Conservation (phyloP, 169 alveolate species). For the Plasmodium adleri region DNA sequence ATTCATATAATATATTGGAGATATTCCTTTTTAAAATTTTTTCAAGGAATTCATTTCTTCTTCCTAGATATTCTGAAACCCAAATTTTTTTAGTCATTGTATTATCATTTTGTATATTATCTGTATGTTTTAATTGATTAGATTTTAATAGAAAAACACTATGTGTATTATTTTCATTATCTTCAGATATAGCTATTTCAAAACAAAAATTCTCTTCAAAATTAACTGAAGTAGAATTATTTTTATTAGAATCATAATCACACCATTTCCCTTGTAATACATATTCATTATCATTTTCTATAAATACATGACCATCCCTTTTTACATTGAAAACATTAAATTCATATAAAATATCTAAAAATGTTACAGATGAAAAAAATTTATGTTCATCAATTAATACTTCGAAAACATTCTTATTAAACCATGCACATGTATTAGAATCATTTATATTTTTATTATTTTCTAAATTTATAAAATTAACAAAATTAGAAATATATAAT, state of each 20-base stretch:
- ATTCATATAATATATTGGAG: slow-evolving; percentile 49
- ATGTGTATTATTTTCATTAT: slow-evolving; percentile 45
- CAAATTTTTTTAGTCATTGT: slow-evolving; percentile 28
- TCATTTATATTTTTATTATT: slow-evolving; percentile 16
- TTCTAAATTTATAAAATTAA: slow-evolving; percentile 45
- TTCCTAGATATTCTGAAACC: slow-evolving; percentile 62
- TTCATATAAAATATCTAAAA: slow-evolving; percentile 62
- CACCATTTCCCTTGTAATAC: slow-evolving; percentile 38
- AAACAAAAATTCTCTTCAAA: slow-evolving; percentile 33
- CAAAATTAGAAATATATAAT: slow-evolving; percentile 35
- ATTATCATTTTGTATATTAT: slow-evolving; percentile 1
- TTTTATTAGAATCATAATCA: neutral
- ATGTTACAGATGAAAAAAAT: slow-evolving; percentile 35
- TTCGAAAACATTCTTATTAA: slow-evolving; percentile 44
- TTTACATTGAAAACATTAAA: slow-evolving; percentile 41
- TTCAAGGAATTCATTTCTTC: slow-evolving; percentile 62
- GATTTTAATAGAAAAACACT: slow-evolving; percentile 44
- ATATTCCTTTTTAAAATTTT: slow-evolving; percentile 52
- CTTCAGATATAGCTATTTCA: slow-evolving; percentile 60
- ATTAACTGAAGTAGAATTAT: slow-evolving; percentile 35
- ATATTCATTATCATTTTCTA: slow-evolving; percentile 17
- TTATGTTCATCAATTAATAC: slow-evolving; percentile 51
- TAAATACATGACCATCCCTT: slow-evolving; percentile 1
- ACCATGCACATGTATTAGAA: slow-evolving; percentile 50
- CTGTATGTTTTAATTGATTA: slow-evolving; percentile 14